Conservation (phyloP, 305 asterid species). For the Andrographis paniculata region DNA sequence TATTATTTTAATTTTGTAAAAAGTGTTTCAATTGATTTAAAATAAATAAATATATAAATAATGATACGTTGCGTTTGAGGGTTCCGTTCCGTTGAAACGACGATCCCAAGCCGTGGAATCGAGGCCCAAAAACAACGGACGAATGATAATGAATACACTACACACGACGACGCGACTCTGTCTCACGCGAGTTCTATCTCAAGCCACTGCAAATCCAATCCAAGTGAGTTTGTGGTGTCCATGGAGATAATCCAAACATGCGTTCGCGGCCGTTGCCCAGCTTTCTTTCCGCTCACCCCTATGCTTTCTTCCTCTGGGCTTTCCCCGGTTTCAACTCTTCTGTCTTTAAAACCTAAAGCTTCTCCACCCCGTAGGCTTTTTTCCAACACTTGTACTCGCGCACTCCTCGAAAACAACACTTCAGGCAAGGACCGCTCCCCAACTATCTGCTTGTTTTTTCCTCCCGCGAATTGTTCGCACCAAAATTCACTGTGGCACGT, state of each 20-base stretch:
- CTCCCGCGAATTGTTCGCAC: conserved; percentile 3
- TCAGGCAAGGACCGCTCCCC: background rate
- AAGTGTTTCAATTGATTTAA: no score
- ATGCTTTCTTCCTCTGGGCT: background rate
- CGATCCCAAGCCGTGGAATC: no score
- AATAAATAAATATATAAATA: no score
- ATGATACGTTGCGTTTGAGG: no score
- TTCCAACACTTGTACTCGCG: background rate
- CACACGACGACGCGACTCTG: no score
- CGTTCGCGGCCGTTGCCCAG: conserved; percentile 18
- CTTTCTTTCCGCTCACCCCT: conserved; percentile 7
- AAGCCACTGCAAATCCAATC: no score
- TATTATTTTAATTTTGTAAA: no score
- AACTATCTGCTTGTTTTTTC: background rate
- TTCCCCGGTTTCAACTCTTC: conserved; percentile 13
- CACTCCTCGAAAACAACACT: background rate
- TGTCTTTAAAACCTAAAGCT: conserved; percentile 12
- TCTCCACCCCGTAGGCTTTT: conserved; percentile 14
- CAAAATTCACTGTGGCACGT: no score
- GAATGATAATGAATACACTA: no score
- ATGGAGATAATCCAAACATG: conserved; percentile 41
- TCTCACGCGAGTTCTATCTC: no score
- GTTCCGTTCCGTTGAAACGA: no score
- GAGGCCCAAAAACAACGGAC: no score
- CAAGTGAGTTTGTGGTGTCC: conserved; percentile 17